These are phyloP conservation scores for Leucocoprinus leucothites DNA, from an alignment of 768 basidiomycete species.

Conservation along the genomic window DNA sequence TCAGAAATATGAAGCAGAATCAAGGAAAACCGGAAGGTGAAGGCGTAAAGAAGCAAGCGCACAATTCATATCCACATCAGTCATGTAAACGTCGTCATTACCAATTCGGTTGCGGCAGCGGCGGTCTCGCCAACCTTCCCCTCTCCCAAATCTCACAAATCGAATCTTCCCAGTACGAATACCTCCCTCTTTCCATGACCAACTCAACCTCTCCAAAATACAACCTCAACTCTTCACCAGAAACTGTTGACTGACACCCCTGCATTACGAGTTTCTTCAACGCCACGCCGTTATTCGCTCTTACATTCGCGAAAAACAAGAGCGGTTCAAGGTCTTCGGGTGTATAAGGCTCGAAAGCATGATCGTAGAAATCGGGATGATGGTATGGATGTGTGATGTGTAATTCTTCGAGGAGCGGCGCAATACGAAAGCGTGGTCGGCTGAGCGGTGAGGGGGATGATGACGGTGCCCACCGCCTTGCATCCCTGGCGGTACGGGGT, in stretches of 20 bases:
- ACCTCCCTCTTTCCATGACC: not conserved
- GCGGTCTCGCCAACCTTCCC: conserved; percentile 5
- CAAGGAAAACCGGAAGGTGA: too few relatives aligned
- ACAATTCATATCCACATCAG: too few relatives aligned
- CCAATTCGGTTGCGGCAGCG: not conserved
- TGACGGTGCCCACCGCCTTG: not conserved
- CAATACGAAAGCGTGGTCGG: conserved; percentile 5
- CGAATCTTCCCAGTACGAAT: conserved; percentile 8
- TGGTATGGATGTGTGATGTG: conserved; percentile 1
- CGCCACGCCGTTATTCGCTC: conserved; percentile 9
- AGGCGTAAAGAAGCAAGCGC: too few relatives aligned
- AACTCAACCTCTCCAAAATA: not conserved
- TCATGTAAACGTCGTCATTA: not conserved
- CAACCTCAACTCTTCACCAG: not conserved
- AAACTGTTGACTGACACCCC: not conserved
- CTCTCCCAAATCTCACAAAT: conserved; percentile 9
- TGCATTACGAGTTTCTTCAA: conserved; percentile 9
- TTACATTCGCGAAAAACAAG: conserved; percentile 1
- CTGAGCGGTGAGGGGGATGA: not conserved
- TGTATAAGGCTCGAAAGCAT: not conserved
- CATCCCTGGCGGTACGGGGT: too few relatives aligned
- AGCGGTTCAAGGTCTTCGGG: conserved; percentile 3
- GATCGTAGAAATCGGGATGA: conserved; percentile 2
- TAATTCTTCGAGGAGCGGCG: conserved; percentile 7
- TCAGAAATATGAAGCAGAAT: too few relatives aligned